Conservation (phyloP, 306 rosid genomes). For the Glycyrrhiza uralensis region DNA sequence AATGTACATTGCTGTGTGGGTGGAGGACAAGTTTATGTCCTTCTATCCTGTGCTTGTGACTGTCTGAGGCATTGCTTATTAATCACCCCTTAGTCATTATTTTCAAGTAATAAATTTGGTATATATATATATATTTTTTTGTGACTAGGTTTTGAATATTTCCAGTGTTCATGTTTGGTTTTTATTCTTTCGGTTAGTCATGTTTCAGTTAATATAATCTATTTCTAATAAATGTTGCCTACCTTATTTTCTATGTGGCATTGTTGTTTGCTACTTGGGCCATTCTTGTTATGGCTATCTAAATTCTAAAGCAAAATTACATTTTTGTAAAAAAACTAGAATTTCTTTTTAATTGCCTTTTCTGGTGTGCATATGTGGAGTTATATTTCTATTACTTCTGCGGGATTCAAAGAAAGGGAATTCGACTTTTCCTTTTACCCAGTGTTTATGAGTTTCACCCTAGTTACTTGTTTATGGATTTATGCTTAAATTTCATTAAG, state of each 20-base stretch:
- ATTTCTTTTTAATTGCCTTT: background rate
- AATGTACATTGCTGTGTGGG: background rate
- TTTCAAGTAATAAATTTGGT: too few relatives aligned
- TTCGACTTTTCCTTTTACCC: background rate
- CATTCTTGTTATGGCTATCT: background rate
- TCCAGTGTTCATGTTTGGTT: too few relatives aligned
- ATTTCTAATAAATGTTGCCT: too few relatives aligned
- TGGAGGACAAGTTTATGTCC: too few relatives aligned
- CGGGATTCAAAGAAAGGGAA: background rate
- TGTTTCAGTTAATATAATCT: background rate
- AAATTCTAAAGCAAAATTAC: background rate
- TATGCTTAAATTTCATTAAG: conserved; percentile 10
- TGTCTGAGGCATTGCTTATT: too few relatives aligned
- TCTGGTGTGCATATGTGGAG: background rate
- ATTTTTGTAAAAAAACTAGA: background rate
- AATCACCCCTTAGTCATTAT: too few relatives aligned
- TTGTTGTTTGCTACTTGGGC: background rate
- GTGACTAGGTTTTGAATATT: too few relatives aligned
- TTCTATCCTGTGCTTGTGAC: too few relatives aligned
- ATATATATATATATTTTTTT: too few relatives aligned
- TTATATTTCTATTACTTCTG: conserved; percentile 12
- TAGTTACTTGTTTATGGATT: background rate
- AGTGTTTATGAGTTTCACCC: background rate
- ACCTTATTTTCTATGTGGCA: too few relatives aligned
- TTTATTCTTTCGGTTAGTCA: too few relatives aligned